Evolutionary conservation across 2,329 filamentous ascomycete genomes (phyloP).

Genomic region (Cercospora zeae-maydis): DNA sequence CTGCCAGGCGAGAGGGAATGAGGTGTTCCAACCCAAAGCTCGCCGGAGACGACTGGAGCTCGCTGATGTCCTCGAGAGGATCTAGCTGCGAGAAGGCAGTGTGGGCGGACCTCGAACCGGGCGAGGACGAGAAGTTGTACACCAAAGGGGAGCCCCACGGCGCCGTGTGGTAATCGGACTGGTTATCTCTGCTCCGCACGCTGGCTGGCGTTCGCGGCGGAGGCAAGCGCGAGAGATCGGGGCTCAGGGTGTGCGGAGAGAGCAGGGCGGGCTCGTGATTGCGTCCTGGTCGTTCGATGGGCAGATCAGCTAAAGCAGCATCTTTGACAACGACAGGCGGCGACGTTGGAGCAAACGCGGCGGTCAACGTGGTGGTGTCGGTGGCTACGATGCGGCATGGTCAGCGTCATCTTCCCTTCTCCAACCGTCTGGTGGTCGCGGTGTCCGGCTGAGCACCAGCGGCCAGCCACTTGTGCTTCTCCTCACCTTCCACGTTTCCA

Average conservation of each 20-base stretch:
- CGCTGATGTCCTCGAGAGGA: conserved; percentile 29
- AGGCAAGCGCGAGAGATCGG: conserved; percentile 25
- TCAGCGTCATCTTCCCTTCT: conserved; percentile 9
- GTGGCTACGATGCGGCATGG: conserved; percentile 9
- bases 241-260: conserved; percentile 18
- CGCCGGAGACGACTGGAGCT: conserved; percentile 30
- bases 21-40: conserved; percentile 38
- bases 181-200: conserved; percentile 29
- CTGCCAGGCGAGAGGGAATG: conserved; percentile 32
- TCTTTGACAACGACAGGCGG: conserved; percentile 22
- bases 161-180: conserved; percentile 56
- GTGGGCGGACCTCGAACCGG: conserved; percentile 32
- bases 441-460: background rate
- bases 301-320: conserved; percentile 14
- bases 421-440: background rate
- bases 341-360: conserved; percentile 19
- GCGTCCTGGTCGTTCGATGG: conserved; percentile 8
- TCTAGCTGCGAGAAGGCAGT: conserved; percentile 34
- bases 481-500: conserved; percentile 20
- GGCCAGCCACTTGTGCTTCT: background rate
- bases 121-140: conserved; percentile 55
- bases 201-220: conserved; percentile 31
- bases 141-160: conserved; percentile 88
- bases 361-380: conserved; percentile 16
- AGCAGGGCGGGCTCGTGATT: conserved; percentile 3